Evolutionary conservation across 768 basidiomycete genomes (phyloP).

Genomic region (Tricholoma sp.): DNA sequence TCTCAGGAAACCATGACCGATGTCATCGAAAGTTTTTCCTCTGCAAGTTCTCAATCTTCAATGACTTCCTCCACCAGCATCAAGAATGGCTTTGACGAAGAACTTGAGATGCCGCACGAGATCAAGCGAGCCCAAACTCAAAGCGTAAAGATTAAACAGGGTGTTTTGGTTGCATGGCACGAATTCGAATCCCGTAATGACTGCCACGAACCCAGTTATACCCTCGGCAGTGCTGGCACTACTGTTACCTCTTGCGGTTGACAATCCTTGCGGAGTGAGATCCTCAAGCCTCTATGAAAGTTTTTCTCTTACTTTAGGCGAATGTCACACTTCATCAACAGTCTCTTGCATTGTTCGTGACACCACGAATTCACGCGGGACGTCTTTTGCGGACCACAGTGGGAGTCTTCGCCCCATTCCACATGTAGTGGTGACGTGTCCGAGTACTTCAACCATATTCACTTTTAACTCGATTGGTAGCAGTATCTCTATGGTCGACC

Average conservation of each 20-base stretch:
- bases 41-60: slow-evolving; percentile 13
- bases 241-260: slow-evolving; percentile 8
- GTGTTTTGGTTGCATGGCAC: slow-evolving; percentile 33
- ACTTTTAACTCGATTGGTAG: slow-evolving; percentile 33
- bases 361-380: slow-evolving; percentile 9
- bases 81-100: slow-evolving; percentile 21
- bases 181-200: not conserved
- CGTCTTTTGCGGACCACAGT: slow-evolving; percentile 1
- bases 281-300: not conserved
- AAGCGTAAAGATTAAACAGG: slow-evolving; percentile 47
- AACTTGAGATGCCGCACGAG: slow-evolving; percentile 28
- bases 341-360: slow-evolving; percentile 8
- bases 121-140: slow-evolving; percentile 42
- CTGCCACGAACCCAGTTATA: not conserved
- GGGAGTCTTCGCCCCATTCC: slow-evolving; percentile 14
- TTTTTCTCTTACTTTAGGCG: not conserved
- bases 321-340: not conserved
- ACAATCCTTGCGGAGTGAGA: not conserved
- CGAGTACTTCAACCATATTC: slow-evolving; percentile 27
- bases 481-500: no score
- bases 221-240: slow-evolving; percentile 8
- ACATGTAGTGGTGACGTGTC: slow-evolving; percentile 29
- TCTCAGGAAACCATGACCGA: slow-evolving; percentile 23
- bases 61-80: slow-evolving; percentile 16
- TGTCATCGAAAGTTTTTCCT: slow-evolving; percentile 15